Base-by-base conservation (phyloP, 2,329 filamentous ascomycete species). In the Aplosporella prunicola region DNA sequence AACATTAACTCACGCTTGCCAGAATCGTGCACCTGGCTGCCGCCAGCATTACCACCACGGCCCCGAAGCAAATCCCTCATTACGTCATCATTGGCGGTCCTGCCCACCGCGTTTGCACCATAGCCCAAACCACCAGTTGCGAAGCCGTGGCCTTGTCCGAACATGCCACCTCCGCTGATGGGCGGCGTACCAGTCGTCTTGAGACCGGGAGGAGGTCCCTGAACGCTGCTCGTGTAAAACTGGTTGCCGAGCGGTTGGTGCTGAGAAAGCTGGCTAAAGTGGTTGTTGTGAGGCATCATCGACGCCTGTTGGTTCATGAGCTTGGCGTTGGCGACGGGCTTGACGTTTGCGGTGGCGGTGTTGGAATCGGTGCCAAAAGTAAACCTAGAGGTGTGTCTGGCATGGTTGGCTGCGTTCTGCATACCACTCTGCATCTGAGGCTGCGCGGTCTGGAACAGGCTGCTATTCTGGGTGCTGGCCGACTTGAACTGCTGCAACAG, bases 1-100 rank as follows among this genome's bases (percentile, higher is more conserved):
- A 88, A 82, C 73, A 86, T 81, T 73, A 82, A 94, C 87, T 94
- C 87, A 94, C 87, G 87, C 86, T 94, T 94, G 78, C 79, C 80
- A 65, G 79, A 74, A 68, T 93, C 87, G 66, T 83, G 80, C 61
- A 74, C 72, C 64, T 86, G 82, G 61, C 72, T 74, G 60, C 74
- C 76, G 58, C 73, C 74, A 40, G 38, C 32, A 53, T 74, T 71
- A 58, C 63, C 60, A 50, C 60, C 66, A 45, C 68, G 76, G 56
- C 76, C 74, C 54, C 87, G 78, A 56, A 93, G 74, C 54, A 94
- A 69, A 58, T 85, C 83, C 60, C 87, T 82, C 64, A 93, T 75
- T 57, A 91, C 69, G 48, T 88, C 82, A 48, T 79, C 74, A 47
- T 72, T 76, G 35, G 65, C 69, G 50, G 93, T 88, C 62, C 91